Percentiles rank a stretch among this genome's conserved stretches.
These are phyloP conservation scores for Dioscorea zingiberensis DNA, from an alignment of 106 monocot genomes.

Conservation along the genomic window DNA sequence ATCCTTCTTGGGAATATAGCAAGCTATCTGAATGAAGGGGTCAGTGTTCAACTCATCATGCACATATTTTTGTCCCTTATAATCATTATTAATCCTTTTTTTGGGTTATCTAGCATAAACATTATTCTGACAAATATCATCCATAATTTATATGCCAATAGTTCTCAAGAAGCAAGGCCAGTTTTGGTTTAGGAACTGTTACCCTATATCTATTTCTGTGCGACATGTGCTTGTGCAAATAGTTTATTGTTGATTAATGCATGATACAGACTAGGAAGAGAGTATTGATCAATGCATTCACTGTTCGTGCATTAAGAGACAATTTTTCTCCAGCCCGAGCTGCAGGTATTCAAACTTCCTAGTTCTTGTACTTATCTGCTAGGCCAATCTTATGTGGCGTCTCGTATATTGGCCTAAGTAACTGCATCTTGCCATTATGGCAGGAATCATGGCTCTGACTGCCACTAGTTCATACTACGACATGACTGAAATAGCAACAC, in stretches of 20 bases:
- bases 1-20: conserved; percentile 97
- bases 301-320: conserved; percentile 89
- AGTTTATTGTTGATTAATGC: conserved; percentile 2
- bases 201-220: background rate
- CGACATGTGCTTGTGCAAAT: background rate
- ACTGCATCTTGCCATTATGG: conserved; percentile 22
- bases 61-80: no score
- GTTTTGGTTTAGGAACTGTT: background rate
- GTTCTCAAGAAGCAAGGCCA: background rate
- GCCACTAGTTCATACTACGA: conserved; percentile 97
- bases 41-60: conserved; percentile 37
- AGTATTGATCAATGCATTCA: conserved; percentile 97
- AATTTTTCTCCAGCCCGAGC: conserved; percentile 93
- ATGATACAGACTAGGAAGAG: conserved; percentile 91
- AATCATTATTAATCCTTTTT: background rate
- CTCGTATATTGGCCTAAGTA: no score
- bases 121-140: no score
- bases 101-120: background rate
- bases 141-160: background rate
- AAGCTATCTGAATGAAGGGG: conserved; percentile 92
- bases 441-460: conserved; percentile 94
- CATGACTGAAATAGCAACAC: conserved; percentile 92
- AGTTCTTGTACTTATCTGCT: no score
- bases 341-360: conserved; percentile 53
- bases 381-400: no score